A percentile compares a stretch with the other conserved stretches of the same genome.
Evolutionary conservation across 1,139 yeast genomes (phyloP).

Genomic region (Suhomyces wounanorum): DNA sequence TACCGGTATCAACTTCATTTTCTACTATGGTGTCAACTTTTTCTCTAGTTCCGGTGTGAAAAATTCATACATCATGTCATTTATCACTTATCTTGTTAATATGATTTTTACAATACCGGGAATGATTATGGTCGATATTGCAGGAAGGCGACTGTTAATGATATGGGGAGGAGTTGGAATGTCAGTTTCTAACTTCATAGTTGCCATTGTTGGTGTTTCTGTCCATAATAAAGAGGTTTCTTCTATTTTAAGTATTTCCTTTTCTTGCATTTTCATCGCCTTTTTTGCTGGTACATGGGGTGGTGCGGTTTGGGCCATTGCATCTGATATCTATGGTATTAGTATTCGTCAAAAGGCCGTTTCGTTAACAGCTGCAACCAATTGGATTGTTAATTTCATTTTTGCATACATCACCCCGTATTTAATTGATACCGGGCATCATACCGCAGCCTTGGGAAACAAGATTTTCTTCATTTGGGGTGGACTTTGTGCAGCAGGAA

Average conservation of each 20-base stretch:
- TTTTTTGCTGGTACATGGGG: slow-evolving; percentile 83
- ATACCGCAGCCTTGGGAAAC: slow-evolving; percentile 64
- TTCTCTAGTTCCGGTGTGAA: slow-evolving; percentile 62
- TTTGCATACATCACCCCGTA: slow-evolving; percentile 74
- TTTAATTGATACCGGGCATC: slow-evolving; percentile 61
- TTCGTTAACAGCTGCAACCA: slow-evolving; percentile 69
- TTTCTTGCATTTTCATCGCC: slow-evolving; percentile 69
- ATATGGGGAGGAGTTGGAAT: slow-evolving; percentile 66
- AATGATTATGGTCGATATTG: slow-evolving; percentile 62
- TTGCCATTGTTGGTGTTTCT: slow-evolving; percentile 66
- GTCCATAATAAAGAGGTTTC: slow-evolving; percentile 39
- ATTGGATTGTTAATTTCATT: slow-evolving; percentile 76
- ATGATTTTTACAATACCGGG: slow-evolving; percentile 73
- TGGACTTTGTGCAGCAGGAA: slow-evolving; percentile 57
- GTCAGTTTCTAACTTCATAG: slow-evolving; percentile 61
- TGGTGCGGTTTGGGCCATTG: slow-evolving; percentile 74
- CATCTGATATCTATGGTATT: slow-evolving; percentile 73
- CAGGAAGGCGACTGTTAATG: slow-evolving; percentile 65
- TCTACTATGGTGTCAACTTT: slow-evolving; percentile 77
- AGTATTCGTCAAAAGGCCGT: slow-evolving; percentile 76
- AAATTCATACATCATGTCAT: slow-evolving; percentile 64
- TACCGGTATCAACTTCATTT: slow-evolving; percentile 76
- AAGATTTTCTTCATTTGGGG: slow-evolving; percentile 79
- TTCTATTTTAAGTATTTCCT: slow-evolving; percentile 46
- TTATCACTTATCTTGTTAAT: slow-evolving; percentile 72